Evolutionary conservation across 495 filamentous ascomycete genomes (phyloP).

Genomic region (Clohesyomyces aquaticus): DNA sequence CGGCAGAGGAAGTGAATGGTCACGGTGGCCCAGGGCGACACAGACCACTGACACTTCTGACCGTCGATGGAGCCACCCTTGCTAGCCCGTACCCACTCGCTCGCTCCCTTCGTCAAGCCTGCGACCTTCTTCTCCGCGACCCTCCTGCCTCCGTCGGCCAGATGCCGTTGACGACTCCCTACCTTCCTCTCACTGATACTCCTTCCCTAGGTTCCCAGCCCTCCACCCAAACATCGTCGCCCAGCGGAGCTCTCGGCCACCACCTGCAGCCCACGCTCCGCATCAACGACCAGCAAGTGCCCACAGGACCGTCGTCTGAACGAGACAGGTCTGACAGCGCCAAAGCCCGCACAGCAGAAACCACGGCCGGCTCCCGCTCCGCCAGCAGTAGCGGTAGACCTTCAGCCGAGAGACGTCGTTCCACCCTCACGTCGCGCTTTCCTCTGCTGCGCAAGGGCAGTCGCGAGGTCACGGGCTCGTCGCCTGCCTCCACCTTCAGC

Average conservation of each 20-base stretch:
- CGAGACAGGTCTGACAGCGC: neutral
- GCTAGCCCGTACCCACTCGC: constrained; percentile 37
- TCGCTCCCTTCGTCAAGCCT: constrained; percentile 20
- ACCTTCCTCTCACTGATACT: constrained; percentile 22
- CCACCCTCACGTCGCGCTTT: constrained; percentile 30
- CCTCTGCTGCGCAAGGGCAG: constrained; percentile 33
- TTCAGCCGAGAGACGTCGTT: constrained; percentile 14
- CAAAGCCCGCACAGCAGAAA: neutral
- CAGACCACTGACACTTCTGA: neutral
- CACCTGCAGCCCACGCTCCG: neutral
- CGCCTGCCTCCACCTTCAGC: neutral
- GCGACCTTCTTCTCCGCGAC: constrained; percentile 11
- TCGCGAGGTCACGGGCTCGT: constrained; percentile 18
- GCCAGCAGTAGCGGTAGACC: neutral
- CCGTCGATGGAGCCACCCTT: constrained; percentile 20
- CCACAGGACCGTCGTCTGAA: neutral
- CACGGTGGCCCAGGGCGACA: neutral
- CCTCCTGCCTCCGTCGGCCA: constrained; percentile 29
- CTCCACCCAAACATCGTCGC: neutral
- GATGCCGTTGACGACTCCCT: constrained; percentile 34
- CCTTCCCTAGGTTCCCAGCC: neutral
- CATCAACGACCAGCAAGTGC: neutral
- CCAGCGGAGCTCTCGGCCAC: neutral
- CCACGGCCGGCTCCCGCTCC: neutral
- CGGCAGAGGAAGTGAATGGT: constrained; percentile 20